A percentile compares a stretch with the other conserved stretches of the same genome.
These are phyloP conservation scores for Ophiostoma pallidulum DNA, from an alignment of 2,329 filamentous ascomycete species.

Conservation along the genomic window DNA sequence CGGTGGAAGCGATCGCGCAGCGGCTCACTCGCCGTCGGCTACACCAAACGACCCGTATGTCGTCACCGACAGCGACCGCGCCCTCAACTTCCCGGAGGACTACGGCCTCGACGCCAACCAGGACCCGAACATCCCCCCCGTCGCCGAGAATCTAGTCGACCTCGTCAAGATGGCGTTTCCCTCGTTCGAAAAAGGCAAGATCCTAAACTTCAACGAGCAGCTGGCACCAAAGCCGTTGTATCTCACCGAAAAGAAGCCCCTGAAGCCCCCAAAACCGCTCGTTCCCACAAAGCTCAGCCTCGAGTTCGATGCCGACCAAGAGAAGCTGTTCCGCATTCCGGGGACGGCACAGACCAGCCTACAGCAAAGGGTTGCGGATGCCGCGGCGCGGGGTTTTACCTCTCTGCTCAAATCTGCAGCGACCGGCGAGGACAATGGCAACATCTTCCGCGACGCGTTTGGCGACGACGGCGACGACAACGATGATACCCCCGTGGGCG, in stretches of 20 bases:
- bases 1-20: slow-evolving; percentile 17
- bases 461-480: slow-evolving; percentile 39
- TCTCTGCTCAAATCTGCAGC: slow-evolving; percentile 31
- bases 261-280: slow-evolving; percentile 71
- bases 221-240: slow-evolving; percentile 72
- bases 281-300: slow-evolving; percentile 81
- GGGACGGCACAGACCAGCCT: slow-evolving; percentile 45
- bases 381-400: slow-evolving; percentile 39
- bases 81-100: slow-evolving; percentile 35
- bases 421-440: slow-evolving; percentile 35
- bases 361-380: slow-evolving; percentile 46
- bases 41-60: slow-evolving; percentile 20
- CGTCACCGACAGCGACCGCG: slow-evolving; percentile 24
- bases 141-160: slow-evolving; percentile 64
- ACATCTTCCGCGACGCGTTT: slow-evolving; percentile 25
- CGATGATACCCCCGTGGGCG: slow-evolving; percentile 60
- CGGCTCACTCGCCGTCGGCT: slow-evolving; percentile 24
- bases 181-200: slow-evolving; percentile 63
- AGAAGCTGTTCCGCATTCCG: slow-evolving; percentile 72
- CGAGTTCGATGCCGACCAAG: slow-evolving; percentile 77
- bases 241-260: slow-evolving; percentile 68
- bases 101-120: slow-evolving; percentile 43
- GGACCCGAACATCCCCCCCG: slow-evolving; percentile 55
- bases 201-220: slow-evolving; percentile 71
- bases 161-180: slow-evolving; percentile 74